phyloP scores from a whole-genome alignment of 495 filamentous ascomycete genomes.

The Penicillium ochrochloron region DNA sequence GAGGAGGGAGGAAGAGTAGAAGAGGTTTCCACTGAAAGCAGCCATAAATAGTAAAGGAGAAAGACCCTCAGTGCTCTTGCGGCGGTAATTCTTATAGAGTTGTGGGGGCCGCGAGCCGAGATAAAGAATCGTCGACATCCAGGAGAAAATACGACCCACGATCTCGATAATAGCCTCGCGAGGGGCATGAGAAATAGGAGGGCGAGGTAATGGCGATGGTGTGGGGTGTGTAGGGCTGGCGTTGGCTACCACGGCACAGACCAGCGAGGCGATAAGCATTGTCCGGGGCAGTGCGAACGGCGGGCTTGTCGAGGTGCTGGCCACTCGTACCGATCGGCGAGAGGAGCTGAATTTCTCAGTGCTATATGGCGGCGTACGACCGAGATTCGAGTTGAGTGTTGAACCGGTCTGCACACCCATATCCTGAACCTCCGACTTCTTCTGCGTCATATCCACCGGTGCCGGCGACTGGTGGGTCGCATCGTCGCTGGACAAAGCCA shows the following conservation, averaged over 20 bases:
- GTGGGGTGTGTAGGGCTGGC: slow-evolving; percentile 43
- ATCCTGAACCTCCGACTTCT: slow-evolving; percentile 37
- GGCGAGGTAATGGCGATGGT: slow-evolving; percentile 22
- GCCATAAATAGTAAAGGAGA: slow-evolving; percentile 70
- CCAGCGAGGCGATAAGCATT: slow-evolving; percentile 49
- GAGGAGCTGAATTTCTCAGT: slow-evolving; percentile 45
- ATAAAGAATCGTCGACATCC: slow-evolving; percentile 69
- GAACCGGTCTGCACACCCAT: slow-evolving; percentile 36
- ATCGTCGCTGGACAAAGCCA: slow-evolving; percentile 33
- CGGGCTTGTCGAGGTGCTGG: slow-evolving; percentile 33
- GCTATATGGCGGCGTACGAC: slow-evolving; percentile 40
- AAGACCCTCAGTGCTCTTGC: slow-evolving; percentile 72
- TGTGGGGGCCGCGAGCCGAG: slow-evolving; percentile 74
- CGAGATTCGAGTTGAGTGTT: slow-evolving; percentile 22
- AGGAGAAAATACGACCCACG: slow-evolving; percentile 63
- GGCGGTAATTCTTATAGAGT: slow-evolving; percentile 68
- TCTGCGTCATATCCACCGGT: slow-evolving; percentile 27
- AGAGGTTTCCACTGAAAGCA: slow-evolving; percentile 73
- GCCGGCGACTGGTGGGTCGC: slow-evolving; percentile 19
- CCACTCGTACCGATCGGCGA: slow-evolving; percentile 35
- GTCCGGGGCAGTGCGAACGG: slow-evolving; percentile 47
- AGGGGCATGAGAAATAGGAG: slow-evolving; percentile 27
- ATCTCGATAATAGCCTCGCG: slow-evolving; percentile 44
- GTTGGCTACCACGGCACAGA: slow-evolving; percentile 52
- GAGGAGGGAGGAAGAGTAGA: slow-evolving; percentile 69